Base-by-base conservation (phyloP, 495 filamentous ascomycete genomes). In the Penicillium argentinense region DNA sequence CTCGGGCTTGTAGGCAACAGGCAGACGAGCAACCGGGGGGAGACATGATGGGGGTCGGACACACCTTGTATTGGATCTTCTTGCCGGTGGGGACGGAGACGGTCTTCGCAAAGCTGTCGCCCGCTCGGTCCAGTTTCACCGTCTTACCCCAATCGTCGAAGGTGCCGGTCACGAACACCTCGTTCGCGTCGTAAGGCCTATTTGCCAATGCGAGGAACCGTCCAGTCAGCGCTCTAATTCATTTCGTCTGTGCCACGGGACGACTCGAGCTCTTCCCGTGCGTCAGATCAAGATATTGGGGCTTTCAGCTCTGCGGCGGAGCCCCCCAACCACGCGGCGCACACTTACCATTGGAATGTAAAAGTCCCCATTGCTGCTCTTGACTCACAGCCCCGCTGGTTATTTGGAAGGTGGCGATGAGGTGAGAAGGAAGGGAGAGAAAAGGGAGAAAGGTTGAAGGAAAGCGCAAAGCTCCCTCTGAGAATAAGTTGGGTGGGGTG, bases 71-170 rank as follows among this genome's bases (percentile, higher is more conserved):
- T 12, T 68, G 63, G n/a, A 92, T 81, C 68, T 91, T 93, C 42
- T 85, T 73, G 9, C 67, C 65, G 1, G 72, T 62, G 2, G 86
- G 76, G 13, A 97, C 73, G 25, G 78, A 71, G 14, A 97, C 89
- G 34, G 79, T 79, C 69, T 95, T 95, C 70, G 84, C 74, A 53
- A 91, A 93, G 49, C 71, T 56, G 37, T 81, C 79, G 52, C 78
- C 83, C 17, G 81, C 79, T 62, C 87, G 85, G 34, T 89, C 83
- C 39, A 98, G 77, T 72, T 84, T 81, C 57, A 88, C 82, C 37
- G 79, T 89, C 75, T 89, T 88, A 34, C 79, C 74, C 93, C 93
- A 98, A 71, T 90, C 80, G 67, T 98, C 92, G 63, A 97, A 98
- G 38, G 87, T 92, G 59, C 93, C 93, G 5, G 91, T 96, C 47